phyloP scores from a whole-genome alignment of 2,329 filamentous ascomycete species.

The Lecanicillium sp. region DNA sequence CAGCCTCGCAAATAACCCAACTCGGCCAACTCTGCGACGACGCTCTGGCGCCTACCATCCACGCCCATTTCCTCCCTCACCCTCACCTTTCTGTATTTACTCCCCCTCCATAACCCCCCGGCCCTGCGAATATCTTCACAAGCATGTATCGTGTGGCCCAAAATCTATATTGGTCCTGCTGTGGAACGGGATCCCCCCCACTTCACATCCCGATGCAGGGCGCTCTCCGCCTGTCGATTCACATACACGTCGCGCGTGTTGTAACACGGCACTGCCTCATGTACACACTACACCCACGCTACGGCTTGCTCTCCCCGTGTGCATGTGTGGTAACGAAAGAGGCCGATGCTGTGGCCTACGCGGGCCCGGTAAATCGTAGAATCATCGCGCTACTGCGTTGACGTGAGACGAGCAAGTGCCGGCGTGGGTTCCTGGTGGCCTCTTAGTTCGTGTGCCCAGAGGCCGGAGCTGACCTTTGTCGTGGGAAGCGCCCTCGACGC shows the following conservation, averaged over 20 bases:
- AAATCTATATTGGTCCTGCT: conserved; percentile 6
- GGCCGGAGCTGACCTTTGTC: no score
- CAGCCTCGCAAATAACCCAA: conserved; percentile 2
- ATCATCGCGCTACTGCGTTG: background rate
- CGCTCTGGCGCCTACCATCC: conserved; percentile 3
- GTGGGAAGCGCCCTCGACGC: no score
- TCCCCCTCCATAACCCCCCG: background rate
- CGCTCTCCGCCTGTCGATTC: conserved; percentile 6
- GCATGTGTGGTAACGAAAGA: no score
- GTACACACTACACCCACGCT: no score
- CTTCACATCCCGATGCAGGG: no score
- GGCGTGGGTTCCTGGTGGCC: background rate
- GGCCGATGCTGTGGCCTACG: no score
- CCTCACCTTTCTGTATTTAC: background rate
- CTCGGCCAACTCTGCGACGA: conserved; percentile 12
- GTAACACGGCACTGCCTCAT: conserved; percentile 9
- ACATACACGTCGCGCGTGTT: conserved; percentile 5
- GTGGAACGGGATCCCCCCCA: background rate
- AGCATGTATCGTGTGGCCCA: background rate
- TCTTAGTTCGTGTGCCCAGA: background rate
- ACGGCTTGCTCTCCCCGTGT: no score
- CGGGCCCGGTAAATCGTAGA: no score
- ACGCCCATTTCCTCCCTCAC: background rate
- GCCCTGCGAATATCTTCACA: no score
- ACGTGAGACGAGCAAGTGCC: background rate